These are phyloP conservation scores for Hymenoscyphus linearis DNA, from an alignment of 2,329 filamentous ascomycete genomes.

Conservation along the genomic window DNA sequence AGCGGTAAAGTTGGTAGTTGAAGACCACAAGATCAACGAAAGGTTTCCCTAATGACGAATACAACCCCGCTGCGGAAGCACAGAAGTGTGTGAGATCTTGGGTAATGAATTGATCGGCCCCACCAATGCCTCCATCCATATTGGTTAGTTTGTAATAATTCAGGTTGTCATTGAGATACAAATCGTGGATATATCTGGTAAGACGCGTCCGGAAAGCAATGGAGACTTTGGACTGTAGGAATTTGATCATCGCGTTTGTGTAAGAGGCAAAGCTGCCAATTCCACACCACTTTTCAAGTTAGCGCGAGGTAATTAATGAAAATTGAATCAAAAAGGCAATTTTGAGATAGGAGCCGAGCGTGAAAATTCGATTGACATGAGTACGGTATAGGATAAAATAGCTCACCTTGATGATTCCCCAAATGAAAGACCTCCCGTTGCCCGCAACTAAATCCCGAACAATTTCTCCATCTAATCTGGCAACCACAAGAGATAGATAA, in stretches of 20 bases:
- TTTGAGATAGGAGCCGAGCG: background rate
- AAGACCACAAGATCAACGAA: conserved; percentile 97
- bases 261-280: conserved; percentile 92
- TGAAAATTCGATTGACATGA: background rate
- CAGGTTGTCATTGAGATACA: conserved; percentile 90
- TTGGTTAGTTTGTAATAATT: conserved; percentile 97
- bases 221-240: conserved; percentile 92
- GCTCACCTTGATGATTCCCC: conserved; percentile 74
- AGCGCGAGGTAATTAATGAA: conserved; percentile 6
- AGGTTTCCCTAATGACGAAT: conserved; percentile 95
- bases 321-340: background rate
- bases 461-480: conserved; percentile 89
- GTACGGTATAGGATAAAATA: background rate
- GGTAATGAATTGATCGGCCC: conserved; percentile 94
- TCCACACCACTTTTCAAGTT: conserved; percentile 66
- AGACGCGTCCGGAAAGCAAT: conserved; percentile 95
- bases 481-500: conserved; percentile 89
- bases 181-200: conserved; percentile 92
- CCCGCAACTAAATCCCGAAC: conserved; percentile 94
- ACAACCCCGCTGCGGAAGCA: conserved; percentile 82
- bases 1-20: conserved; percentile 94
- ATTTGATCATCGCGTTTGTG: conserved; percentile 99
- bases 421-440: conserved; percentile 80
- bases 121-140: conserved; percentile 84
- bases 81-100: conserved; percentile 96